A percentile compares a stretch with the other conserved stretches of the same genome.
Conservation (phyloP, 2,329 filamentous ascomycete species). For the Monosporascus sp. region DNA sequence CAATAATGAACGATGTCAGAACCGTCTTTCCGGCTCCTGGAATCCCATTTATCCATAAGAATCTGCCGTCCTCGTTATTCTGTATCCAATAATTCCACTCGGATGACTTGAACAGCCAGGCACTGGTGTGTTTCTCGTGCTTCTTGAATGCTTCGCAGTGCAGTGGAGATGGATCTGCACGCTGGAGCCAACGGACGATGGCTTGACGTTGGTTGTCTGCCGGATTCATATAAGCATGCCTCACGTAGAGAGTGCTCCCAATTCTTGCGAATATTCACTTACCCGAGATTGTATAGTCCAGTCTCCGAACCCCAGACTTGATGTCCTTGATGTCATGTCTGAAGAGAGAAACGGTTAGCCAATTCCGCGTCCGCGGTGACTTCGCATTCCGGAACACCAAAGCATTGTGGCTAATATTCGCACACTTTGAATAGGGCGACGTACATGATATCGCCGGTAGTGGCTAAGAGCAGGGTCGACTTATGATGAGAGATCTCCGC, state of each 20-base stretch:
- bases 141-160: constrained; percentile 1
- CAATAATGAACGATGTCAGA: constrained; percentile 7
- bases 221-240: not conserved
- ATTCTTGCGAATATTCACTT: not conserved
- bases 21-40: constrained; percentile 14
- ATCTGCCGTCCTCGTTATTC: not conserved
- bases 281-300: not conserved
- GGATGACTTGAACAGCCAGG: not conserved
- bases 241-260: not conserved
- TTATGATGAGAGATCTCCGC: constrained; percentile 9
- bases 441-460: constrained; percentile 6
- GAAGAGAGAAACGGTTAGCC: not conserved
- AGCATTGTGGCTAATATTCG: not conserved
- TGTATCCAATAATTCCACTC: not conserved
- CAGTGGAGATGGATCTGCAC: not conserved
- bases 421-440: not conserved
- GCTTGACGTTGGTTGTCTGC: not conserved
- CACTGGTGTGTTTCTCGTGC: constrained; percentile 1
- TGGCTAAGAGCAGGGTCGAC: constrained; percentile 6
- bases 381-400: too few relatives aligned
- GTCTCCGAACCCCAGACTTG: not conserved
- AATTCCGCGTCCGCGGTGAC: too few relatives aligned
- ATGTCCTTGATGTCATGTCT: constrained; percentile 3
- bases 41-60: constrained; percentile 12
- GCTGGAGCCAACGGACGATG: not conserved